Conservation (phyloP, 768 basidiomycete species). For the Auricularia cornea region DNA sequence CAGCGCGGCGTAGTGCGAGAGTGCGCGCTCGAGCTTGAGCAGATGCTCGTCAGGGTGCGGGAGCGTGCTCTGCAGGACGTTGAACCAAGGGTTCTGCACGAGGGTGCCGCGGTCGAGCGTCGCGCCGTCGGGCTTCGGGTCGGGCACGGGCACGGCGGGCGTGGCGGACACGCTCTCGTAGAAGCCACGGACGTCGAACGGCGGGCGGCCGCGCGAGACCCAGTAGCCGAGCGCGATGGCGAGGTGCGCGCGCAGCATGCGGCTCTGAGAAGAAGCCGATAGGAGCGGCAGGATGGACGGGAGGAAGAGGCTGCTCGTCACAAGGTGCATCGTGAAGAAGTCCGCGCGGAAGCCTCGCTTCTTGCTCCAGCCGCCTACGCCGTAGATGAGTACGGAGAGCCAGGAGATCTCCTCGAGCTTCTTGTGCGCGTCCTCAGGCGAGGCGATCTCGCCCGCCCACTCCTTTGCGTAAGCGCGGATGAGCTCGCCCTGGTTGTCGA, state of each 20-base stretch:
- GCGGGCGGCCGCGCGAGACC: constrained; percentile 47
- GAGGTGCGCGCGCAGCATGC: constrained; percentile 55
- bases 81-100: constrained; percentile 51
- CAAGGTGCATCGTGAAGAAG: constrained; percentile 53
- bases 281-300: constrained; percentile 38
- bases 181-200: constrained; percentile 43
- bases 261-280: constrained; percentile 31
- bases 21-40: constrained; percentile 33
- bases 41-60: constrained; percentile 53
- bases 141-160: constrained; percentile 16
- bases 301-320: constrained; percentile 59
- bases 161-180: constrained; percentile 20
- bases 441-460: constrained; percentile 9
- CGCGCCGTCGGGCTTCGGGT: constrained; percentile 11
- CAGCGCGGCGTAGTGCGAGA: constrained; percentile 36
- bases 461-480: constrained; percentile 8
- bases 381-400: constrained; percentile 47
- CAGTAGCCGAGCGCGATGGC: constrained; percentile 43
- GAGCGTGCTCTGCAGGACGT: constrained; percentile 43
- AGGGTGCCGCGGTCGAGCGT: constrained; percentile 15
- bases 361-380: constrained; percentile 42
- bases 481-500: constrained; percentile 15
- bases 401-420: constrained; percentile 61
- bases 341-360: constrained; percentile 40
- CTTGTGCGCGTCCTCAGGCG: constrained; percentile 28